A percentile compares a stretch with the other conserved stretches of the same genome.
phyloP scores from a whole-genome alignment of 805 yeast genomes.

The Candida bentonensis region DNA sequence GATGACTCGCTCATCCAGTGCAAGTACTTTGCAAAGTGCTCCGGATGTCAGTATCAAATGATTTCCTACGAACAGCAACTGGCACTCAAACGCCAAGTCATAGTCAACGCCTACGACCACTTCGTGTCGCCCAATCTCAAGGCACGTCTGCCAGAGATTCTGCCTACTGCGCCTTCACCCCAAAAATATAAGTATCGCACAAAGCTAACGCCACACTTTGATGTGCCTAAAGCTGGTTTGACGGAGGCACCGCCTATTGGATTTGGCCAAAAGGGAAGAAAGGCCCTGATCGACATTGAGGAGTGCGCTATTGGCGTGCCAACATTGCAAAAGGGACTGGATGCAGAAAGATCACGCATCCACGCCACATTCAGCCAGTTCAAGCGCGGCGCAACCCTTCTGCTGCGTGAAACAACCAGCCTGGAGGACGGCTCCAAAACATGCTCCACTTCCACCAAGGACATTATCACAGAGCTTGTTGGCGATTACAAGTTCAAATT shows the following conservation, averaged over 20 bases:
- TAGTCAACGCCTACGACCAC: slow-evolving; percentile 65
- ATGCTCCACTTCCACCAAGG: slow-evolving; percentile 67
- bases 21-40: slow-evolving; percentile 79
- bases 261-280: slow-evolving; percentile 69
- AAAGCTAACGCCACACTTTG: slow-evolving; percentile 91
- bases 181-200: slow-evolving; percentile 68
- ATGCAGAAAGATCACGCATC: slow-evolving; percentile 49
- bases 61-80: slow-evolving; percentile 63
- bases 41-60: slow-evolving; percentile 90
- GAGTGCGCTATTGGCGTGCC: slow-evolving; percentile 84
- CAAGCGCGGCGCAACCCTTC: slow-evolving; percentile 74
- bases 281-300: slow-evolving; percentile 72
- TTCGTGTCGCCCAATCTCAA: slow-evolving; percentile 35
- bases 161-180: slow-evolving; percentile 64
- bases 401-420: slow-evolving; percentile 66
- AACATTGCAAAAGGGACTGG: slow-evolving; percentile 60
- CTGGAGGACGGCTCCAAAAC: slow-evolving; percentile 37
- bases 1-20: slow-evolving; percentile 55
- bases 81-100: slow-evolving; percentile 55
- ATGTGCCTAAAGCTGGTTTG: slow-evolving; percentile 39
- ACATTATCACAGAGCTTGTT: slow-evolving; percentile 69
- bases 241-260: slow-evolving; percentile 60
- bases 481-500: slow-evolving; percentile 55
- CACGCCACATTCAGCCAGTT: slow-evolving; percentile 32
- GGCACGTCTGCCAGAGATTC: slow-evolving; percentile 40